Base-by-base conservation (phyloP, 1,284 basidiomycete species). In the Naganishia sp. region DNA sequence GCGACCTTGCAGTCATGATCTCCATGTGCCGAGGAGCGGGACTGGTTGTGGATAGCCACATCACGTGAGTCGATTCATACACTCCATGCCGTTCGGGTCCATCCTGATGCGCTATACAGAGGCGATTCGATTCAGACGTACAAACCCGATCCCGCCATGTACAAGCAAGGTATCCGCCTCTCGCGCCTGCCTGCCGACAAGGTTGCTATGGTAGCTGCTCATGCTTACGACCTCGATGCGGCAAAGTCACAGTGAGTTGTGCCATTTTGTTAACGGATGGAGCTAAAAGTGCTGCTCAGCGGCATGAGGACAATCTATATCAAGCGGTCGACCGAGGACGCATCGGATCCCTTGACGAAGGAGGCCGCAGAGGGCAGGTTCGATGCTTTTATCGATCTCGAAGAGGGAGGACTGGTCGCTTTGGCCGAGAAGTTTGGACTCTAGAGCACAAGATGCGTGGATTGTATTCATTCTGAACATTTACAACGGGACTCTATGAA, bases 291-390 rank as follows among this genome's bases (percentile, higher is more conserved):
- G 3, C 4, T 23, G 7, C 11, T 18, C 58, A 76, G 75, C 50
- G 73, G 73, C 0, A 71, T 78, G 66, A 70, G 69, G 25, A 76
- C 76, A 13, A 75, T 77, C n/a, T 78, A 77, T 56, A 67, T 77
- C 35, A 70, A 70, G n/a, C 69, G 76, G 18, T 50, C 52, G 15
- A 77, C 76, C 2, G 76, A 78, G 62, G 75, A 77, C 55, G 25
- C 68, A 11, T 58, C 55, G 18, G 68, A 65, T 28, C 64, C 70
- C 25, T 54, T 70, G 4, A 61, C 67, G 5, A 35, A 49, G 17
- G 52, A 66, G 21, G 64, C 62, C 18, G 58, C 68, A 25, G 46
- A 67, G 39, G 67, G 57, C 3, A 46, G 63, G 31, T 74, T 72
- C 43, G 72, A 74, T 53, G 47, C 71, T 23, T 68, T 70, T 49